Percentiles rank a stretch among this genome's conserved stretches.
phyloP scores from a whole-genome alignment of 2,329 filamentous ascomycete species.

The Fusarium sp. region DNA sequence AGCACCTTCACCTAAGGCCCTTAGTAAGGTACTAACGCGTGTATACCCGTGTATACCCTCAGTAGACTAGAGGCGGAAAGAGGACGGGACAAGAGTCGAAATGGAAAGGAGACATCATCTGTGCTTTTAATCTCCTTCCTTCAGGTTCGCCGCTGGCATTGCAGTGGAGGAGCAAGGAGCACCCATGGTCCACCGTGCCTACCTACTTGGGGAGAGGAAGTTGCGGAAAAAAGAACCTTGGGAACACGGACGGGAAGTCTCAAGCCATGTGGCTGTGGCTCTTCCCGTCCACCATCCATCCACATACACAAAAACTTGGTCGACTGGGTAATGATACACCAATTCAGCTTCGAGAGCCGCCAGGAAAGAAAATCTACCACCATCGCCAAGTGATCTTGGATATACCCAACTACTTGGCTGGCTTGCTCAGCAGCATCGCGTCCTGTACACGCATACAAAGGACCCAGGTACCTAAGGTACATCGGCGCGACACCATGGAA shows the following conservation, averaged over 20 bases:
- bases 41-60: too few species aligned
- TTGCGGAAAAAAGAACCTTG: neutral
- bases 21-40: too few species aligned
- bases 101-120: constrained; percentile 8
- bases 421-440: neutral
- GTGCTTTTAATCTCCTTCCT: constrained; percentile 13
- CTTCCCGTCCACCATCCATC: constrained; percentile 6
- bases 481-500: constrained; percentile 15
- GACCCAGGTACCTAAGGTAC: neutral
- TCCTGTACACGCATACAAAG: constrained; percentile 1
- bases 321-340: too few species aligned
- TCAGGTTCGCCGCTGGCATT: neutral
- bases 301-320: neutral
- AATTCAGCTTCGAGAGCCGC: too few species aligned
- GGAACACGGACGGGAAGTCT: neutral
- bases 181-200: neutral
- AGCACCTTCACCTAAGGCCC: too few species aligned
- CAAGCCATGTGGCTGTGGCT: constrained; percentile 9
- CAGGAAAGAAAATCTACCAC: too few species aligned
- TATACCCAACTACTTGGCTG: too few species aligned
- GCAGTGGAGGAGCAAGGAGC: constrained; percentile 4
- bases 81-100: constrained; percentile 2
- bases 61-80: constrained; percentile 1
- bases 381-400: too few species aligned
- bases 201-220: neutral